Evolutionary conservation across 352 stramenopile species (phyloP), one percentile per base, ranked within the genome.

Genomic region (Salisapilia sapeloensis): DNA sequence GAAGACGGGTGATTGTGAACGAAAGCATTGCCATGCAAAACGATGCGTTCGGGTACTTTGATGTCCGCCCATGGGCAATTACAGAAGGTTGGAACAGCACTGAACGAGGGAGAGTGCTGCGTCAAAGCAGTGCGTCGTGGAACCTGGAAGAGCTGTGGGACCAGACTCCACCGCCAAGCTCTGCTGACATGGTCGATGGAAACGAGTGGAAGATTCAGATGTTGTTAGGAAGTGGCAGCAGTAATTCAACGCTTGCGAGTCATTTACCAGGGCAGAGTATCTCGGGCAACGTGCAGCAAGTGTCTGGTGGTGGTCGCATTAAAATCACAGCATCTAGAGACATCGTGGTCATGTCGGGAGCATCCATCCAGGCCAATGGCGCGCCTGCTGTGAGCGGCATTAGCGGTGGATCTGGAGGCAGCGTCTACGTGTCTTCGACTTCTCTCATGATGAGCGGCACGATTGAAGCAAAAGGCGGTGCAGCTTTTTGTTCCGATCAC

Each of bases 261-360:
- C n/a, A n/a, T n/a, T n/a, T n/a, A n/a, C n/a, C n/a, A n/a, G 14
- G 47, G 42, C 6, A 6, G 7, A 44, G 34, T 16, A 19, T 13
- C 4, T 29, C 31, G 10, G 29, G 11, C 11, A 17, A 5, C 1
- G 15, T 11, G 9, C 24, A 33, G 9, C 8, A 29, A 25, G 16
- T 23, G 24, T 10, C 10, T 19, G 66, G 58, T 24, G 67, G 67
- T 9, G 66, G 66, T 4, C 48, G 67, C 24, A 61, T 83, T n/a
- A 60, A 69, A 22, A 63, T 83, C 16, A 55, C 46, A 29, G 63
- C 67, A 1, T 78, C 67, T 7, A 69, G 67, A 34, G 63, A 83
- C 35, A 47, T 83, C 0, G 63, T 83, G 25, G 36, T 83, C 17
- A 78, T 83, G 67, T 23, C 48, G 23, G 44, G 37, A 12, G 63